Evolutionary conservation across 1,139 yeast genomes (phyloP).

Genomic region (Kurtzmaniella quercitrusa): DNA sequence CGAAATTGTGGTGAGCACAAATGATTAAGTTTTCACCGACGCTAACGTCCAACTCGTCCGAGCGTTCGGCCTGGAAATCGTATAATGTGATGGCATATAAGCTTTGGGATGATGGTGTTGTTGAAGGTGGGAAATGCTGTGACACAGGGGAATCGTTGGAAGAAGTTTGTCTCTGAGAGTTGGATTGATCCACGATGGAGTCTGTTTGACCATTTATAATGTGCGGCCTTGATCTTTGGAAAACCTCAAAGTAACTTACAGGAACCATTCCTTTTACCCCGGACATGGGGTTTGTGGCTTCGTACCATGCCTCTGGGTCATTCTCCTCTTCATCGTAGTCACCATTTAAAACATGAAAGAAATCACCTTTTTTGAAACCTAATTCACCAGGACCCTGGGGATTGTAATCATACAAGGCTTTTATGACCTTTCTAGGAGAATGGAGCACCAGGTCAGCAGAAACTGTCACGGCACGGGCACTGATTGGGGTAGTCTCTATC

Average conservation of each 20-base stretch:
- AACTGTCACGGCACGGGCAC: slow-evolving; percentile 7
- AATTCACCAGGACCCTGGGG: slow-evolving; percentile 85
- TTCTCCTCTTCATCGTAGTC: slow-evolving; percentile 42
- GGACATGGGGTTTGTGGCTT: slow-evolving; percentile 84
- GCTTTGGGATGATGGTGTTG: slow-evolving; percentile 22
- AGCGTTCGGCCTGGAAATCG: slow-evolving; percentile 85
- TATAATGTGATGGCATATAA: slow-evolving; percentile 53
- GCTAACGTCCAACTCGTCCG: slow-evolving; percentile 76
- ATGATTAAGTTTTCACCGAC: slow-evolving; percentile 89
- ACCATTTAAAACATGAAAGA: slow-evolving; percentile 72
- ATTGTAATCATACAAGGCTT: slow-evolving; percentile 72
- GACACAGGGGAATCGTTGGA: slow-evolving; percentile 1
- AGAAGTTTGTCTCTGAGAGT: background rate
- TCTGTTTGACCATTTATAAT: slow-evolving; percentile 10
- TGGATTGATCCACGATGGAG: slow-evolving; percentile 7
- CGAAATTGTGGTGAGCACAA: slow-evolving; percentile 93
- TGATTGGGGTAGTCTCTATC: slow-evolving; percentile 7
- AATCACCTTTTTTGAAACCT: slow-evolving; percentile 76
- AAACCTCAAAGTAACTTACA: slow-evolving; percentile 73
- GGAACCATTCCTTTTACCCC: slow-evolving; percentile 85
- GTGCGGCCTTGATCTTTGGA: slow-evolving; percentile 52
- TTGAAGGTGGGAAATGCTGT: slow-evolving; percentile 10
- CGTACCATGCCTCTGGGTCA: slow-evolving; percentile 66
- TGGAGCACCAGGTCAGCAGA: slow-evolving; percentile 22
- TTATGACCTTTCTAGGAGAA: slow-evolving; percentile 77